phyloP scores from a whole-genome alignment of 306 rosid species.

The Crataegus laevigata region DNA sequence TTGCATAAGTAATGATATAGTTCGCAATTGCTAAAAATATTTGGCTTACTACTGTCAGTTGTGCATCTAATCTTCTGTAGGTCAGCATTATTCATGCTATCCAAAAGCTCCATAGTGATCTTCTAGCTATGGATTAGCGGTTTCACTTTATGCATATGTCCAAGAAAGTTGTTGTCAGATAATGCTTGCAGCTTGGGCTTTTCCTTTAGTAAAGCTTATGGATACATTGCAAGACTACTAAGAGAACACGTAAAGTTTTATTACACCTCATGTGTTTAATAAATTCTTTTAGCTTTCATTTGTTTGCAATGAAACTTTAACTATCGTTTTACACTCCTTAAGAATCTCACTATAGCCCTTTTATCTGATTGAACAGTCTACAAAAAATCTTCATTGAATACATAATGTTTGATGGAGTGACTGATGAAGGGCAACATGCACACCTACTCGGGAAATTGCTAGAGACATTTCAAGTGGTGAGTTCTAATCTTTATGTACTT shows the following conservation, averaged over 20 bases:
- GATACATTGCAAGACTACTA: slow-evolving; percentile 72
- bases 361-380: slow-evolving; percentile 32
- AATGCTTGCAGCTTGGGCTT: slow-evolving; percentile 99
- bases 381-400: slow-evolving; percentile 87
- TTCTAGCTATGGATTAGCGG: slow-evolving; percentile 92
- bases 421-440: slow-evolving; percentile 83
- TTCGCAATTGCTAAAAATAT: slow-evolving; percentile 2
- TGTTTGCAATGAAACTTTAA: neutral
- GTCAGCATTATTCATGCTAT: slow-evolving; percentile 91
- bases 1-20: neutral
- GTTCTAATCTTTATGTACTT: slow-evolving; percentile 5
- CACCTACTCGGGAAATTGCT: slow-evolving; percentile 54
- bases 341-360: slow-evolving; percentile 4
- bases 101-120: slow-evolving; percentile 76
- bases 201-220: slow-evolving; percentile 87
- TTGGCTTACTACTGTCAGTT: slow-evolving; percentile 16
- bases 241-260: slow-evolving; percentile 42
- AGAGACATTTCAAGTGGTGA: slow-evolving; percentile 83
- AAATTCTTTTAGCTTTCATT: neutral
- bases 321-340: slow-evolving; percentile 3
- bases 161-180: slow-evolving; percentile 79
- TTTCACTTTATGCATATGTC: slow-evolving; percentile 86
- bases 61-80: slow-evolving; percentile 28
- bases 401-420: slow-evolving; percentile 94
- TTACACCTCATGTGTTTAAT: neutral